These are phyloP conservation scores for Lactarius hatsudake DNA, from an alignment of 768 basidiomycete genomes.

Conservation along the genomic window DNA sequence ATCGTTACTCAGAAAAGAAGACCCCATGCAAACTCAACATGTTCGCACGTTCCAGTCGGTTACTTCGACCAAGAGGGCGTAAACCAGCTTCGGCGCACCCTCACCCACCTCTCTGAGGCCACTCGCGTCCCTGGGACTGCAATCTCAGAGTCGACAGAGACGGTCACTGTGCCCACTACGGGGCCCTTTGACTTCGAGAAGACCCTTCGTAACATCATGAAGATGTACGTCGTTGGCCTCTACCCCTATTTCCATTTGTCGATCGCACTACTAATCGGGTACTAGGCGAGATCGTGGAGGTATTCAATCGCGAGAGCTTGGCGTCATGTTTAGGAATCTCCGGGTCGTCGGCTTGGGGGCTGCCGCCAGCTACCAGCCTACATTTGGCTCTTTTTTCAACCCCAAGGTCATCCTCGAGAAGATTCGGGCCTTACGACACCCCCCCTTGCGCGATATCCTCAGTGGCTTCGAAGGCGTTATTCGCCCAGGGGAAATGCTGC, in stretches of 20 bases:
- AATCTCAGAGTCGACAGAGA: slow-evolving; percentile 25
- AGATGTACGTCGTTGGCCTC: slow-evolving; percentile 24
- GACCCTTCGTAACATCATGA: slow-evolving; percentile 29
- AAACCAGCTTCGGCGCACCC: slow-evolving; percentile 37
- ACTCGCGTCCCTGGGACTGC: no score
- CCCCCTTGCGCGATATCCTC: slow-evolving; percentile 57
- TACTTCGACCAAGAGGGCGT: slow-evolving; percentile 57
- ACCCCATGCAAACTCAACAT: not conserved
- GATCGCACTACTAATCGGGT: not conserved
- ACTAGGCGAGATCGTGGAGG: slow-evolving; percentile 46
- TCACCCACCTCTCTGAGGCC: slow-evolving; percentile 31
- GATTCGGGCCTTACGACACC: slow-evolving; percentile 51
- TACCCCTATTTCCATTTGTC: not conserved
- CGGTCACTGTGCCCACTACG: slow-evolving; percentile 25
- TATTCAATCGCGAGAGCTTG: slow-evolving; percentile 54
- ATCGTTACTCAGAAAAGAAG: not conserved
- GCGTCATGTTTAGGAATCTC: slow-evolving; percentile 58
- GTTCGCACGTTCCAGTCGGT: slow-evolving; percentile 40
- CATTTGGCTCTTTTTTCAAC: slow-evolving; percentile 62
- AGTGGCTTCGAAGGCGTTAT: slow-evolving; percentile 54
- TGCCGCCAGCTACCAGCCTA: slow-evolving; percentile 52
- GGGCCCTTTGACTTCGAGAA: slow-evolving; percentile 35
- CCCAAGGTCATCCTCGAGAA: slow-evolving; percentile 43
- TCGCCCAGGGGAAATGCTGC: slow-evolving; percentile 63
- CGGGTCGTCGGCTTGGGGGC: slow-evolving; percentile 59